Evolutionary conservation across 192 early-diverging fungal species (phyloP), one percentile per base, ranked within the genome.

Genomic region (Backusella psychrophila): DNA sequence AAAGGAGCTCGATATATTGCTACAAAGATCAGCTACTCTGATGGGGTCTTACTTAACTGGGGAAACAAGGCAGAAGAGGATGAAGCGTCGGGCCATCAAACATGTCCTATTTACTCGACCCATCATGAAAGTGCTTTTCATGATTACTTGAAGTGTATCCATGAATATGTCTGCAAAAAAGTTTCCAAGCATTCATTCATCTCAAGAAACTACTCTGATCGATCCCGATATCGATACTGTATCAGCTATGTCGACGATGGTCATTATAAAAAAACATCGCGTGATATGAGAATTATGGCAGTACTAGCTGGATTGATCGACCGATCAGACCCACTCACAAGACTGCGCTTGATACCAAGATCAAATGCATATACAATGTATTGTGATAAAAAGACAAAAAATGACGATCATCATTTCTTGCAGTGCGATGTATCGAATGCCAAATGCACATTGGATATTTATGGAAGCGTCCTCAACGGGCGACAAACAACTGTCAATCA

Each of bases 351-450:
- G 12, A 86, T 81, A 53, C 77, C 80, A 12, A 80, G 83, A 36
- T 80, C 82, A 15, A 80, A 83, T 69, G 85, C 85, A 36, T 78
- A 80, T 11, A 82, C 85, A 1, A 68, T 86, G 15, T 83, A 86
- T 74, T 83, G 80, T 38, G 82, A 87, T 46, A 81, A 80, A 63
- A 78, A 31, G 29, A 19, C 41, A 3, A 17, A n/a, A 5, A 15
- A 39, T 0, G 4, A 6, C 6, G 12, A 19, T 9, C 41, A 69
- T 23, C 68, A 44, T 33, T 42, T 71, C 23, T 71, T 71, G 26
- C 70, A 31, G 6, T 46, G 41, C 9, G 29, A 71, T 49, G 29
- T 71, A 19, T 46, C 23, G 1, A 26, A 71, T 14, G 70, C 15
- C 41, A 44, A 29, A 21, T 71, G 70, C 4, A 29, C 56, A 63